phyloP scores from a whole-genome alignment of 768 basidiomycete species.

The Lactarius quietus region DNA sequence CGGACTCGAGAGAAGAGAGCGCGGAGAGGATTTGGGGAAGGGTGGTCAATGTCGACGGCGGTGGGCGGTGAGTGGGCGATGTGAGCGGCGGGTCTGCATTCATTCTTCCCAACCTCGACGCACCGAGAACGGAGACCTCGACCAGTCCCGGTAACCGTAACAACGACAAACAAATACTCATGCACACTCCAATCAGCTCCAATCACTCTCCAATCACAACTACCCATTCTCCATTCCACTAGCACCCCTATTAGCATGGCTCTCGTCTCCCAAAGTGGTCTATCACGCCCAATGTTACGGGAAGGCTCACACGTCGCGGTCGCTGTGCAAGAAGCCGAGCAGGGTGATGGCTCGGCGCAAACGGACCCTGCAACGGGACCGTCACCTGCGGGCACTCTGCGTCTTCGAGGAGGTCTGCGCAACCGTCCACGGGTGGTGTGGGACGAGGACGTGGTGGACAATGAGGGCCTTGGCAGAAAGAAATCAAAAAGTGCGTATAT shows the following conservation, averaged over 20 bases:
- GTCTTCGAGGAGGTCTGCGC: slow-evolving; percentile 15
- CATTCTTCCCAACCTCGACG: slow-evolving; percentile 2
- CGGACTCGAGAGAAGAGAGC: slow-evolving; percentile 68
- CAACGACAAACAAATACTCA: too few relatives aligned
- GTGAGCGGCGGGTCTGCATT: slow-evolving; percentile 14
- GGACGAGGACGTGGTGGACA: slow-evolving; percentile 62
- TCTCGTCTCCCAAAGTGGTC: not conserved
- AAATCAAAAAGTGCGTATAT: slow-evolving; percentile 60
- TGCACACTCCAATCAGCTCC: not conserved
- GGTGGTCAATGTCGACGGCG: slow-evolving; percentile 45
- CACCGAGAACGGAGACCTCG: not conserved
- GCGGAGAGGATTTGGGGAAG: slow-evolving; percentile 70
- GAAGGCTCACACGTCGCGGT: slow-evolving; percentile 15
- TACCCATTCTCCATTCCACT: not conserved
- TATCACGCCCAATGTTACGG: slow-evolving; percentile 11
- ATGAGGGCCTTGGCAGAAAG: slow-evolving; percentile 86
- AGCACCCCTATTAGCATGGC: slow-evolving; percentile 3
- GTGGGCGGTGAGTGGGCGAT: slow-evolving; percentile 17
- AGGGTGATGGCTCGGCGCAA: not conserved
- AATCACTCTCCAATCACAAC: not conserved
- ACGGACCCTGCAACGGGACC: not conserved
- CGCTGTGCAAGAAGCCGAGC: slow-evolving; percentile 6
- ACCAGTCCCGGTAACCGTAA: too few relatives aligned
- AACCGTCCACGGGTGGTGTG: slow-evolving; percentile 60
- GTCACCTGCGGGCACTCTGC: slow-evolving; percentile 1